Evolutionary conservation across 305 asterid genomes (phyloP).

Genomic region (Rubia tinctorum): DNA sequence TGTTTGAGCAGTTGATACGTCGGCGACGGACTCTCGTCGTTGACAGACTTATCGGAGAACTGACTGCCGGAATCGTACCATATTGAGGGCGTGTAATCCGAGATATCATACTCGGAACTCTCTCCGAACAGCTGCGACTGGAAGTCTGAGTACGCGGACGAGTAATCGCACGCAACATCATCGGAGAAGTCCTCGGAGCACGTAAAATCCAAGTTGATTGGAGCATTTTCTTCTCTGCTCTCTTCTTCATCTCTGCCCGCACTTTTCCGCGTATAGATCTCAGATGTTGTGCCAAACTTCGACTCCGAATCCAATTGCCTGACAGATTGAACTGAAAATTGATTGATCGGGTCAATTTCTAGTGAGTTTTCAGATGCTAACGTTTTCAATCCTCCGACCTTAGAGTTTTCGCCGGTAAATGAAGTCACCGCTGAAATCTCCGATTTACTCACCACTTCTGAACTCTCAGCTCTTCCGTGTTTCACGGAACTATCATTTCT

Average conservation of each 20-base stretch:
- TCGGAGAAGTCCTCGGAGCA: slow-evolving; percentile 74
- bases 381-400: slow-evolving; percentile 2
- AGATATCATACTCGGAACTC: slow-evolving; percentile 49
- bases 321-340: slow-evolving; percentile 29
- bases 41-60: slow-evolving; percentile 67
- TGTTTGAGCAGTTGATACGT: slow-evolving; percentile 59
- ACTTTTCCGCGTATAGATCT: slow-evolving; percentile 21
- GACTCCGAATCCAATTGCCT: slow-evolving; percentile 11
- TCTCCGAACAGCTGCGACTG: slow-evolving; percentile 38
- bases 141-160: slow-evolving; percentile 38
- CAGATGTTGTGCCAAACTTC: slow-evolving; percentile 26
- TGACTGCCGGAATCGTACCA: slow-evolving; percentile 80
- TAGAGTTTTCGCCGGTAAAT: slow-evolving; percentile 15
- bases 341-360: slow-evolving; percentile 26
- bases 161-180: slow-evolving; percentile 34
- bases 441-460: slow-evolving; percentile 30
- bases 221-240: slow-evolving; percentile 24
- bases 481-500: slow-evolving; percentile 32
- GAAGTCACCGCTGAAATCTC: slow-evolving; percentile 22
- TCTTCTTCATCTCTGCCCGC: slow-evolving; percentile 26
- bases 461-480: slow-evolving; percentile 26
- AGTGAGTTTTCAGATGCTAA: background rate
- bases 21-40: slow-evolving; percentile 55
- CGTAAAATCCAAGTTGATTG: slow-evolving; percentile 50
- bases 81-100: slow-evolving; percentile 56